Percentiles rank a stretch among this genome's conserved stretches.
Conservation (phyloP, 441 rosid species). For the Syzygium malaccense region DNA sequence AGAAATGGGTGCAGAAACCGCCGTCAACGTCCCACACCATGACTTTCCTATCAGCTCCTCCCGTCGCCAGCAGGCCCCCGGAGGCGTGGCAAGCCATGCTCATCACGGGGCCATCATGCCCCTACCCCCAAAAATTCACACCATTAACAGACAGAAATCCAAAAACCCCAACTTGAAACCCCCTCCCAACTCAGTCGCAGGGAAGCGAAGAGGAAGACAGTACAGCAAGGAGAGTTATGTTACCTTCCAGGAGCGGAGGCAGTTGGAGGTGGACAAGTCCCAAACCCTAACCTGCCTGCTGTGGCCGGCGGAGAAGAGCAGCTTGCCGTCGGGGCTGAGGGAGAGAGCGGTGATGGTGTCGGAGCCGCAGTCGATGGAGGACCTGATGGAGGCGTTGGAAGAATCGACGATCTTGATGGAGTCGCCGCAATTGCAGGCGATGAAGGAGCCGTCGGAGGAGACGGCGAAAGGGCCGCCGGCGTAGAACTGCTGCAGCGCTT, state of each 20-base stretch:
- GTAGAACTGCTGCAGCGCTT: constrained; percentile 76
- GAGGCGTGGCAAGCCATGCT: constrained; percentile 90
- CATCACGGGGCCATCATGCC: constrained; percentile 90
- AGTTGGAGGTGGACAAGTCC: constrained; percentile 69
- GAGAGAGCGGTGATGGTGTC: constrained; percentile 69
- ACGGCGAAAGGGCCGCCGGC: constrained; percentile 78
- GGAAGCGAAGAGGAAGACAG: neutral
- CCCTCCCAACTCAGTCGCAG: neutral
- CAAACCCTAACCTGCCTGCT: constrained; percentile 88
- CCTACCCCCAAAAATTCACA: constrained; percentile 32
- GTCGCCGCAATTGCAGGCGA: constrained; percentile 75
- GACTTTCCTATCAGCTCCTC: constrained; percentile 98
- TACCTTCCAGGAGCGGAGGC: constrained; percentile 90
- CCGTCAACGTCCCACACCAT: constrained; percentile 98
- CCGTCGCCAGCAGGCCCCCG: constrained; percentile 93
- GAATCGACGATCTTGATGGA: constrained; percentile 66
- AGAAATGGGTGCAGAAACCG: constrained; percentile 90
- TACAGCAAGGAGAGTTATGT: neutral
- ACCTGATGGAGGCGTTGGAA: constrained; percentile 42
- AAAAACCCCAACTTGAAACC: neutral
- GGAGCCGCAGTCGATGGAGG: constrained; percentile 62
- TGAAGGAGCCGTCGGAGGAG: constrained; percentile 71
- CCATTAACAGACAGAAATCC: neutral
- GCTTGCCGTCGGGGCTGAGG: constrained; percentile 68
- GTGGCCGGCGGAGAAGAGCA: constrained; percentile 84